A percentile compares a stretch with the other conserved stretches of the same genome.
Evolutionary conservation across 2,329 filamentous ascomycete genomes (phyloP).

Genomic region (Trichoderma koningiopsis): DNA sequence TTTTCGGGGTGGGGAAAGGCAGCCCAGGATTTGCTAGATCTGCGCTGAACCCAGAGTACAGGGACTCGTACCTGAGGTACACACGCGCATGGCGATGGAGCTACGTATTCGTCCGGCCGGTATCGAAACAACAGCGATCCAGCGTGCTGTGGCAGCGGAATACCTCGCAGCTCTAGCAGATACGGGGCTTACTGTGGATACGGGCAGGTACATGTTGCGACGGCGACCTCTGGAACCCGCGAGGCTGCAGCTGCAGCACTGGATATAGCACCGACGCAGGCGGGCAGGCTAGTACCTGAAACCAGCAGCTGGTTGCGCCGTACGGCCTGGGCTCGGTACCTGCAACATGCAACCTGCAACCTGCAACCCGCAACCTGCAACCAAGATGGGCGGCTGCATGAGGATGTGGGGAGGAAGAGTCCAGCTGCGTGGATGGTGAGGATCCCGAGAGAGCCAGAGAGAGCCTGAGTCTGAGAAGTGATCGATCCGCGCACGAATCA

Average conservation of each 20-base stretch:
- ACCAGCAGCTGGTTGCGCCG: neutral
- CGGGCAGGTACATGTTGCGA: neutral
- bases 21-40: neutral
- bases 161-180: too few relatives aligned
- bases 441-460: neutral
- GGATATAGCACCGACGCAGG: neutral
- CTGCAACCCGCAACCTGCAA: neutral
- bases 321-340: neutral
- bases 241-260: neutral
- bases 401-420: neutral
- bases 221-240: neutral
- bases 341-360: neutral
- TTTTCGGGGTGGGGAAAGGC: neutral
- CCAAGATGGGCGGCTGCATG: neutral
- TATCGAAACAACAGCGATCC: neutral
- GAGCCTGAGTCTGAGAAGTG: conserved; percentile 5
- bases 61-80: conserved; percentile 12
- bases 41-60: neutral
- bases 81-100: neutral
- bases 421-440: neutral
- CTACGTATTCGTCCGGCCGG: neutral
- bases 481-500: conserved; percentile 11
- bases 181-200: neutral
- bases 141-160: neutral
- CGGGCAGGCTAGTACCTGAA: neutral